A percentile compares a stretch with the other conserved stretches of the same genome.
phyloP scores from a whole-genome alignment of 2,329 filamentous ascomycete genomes.

The Metarhizium rileyi region DNA sequence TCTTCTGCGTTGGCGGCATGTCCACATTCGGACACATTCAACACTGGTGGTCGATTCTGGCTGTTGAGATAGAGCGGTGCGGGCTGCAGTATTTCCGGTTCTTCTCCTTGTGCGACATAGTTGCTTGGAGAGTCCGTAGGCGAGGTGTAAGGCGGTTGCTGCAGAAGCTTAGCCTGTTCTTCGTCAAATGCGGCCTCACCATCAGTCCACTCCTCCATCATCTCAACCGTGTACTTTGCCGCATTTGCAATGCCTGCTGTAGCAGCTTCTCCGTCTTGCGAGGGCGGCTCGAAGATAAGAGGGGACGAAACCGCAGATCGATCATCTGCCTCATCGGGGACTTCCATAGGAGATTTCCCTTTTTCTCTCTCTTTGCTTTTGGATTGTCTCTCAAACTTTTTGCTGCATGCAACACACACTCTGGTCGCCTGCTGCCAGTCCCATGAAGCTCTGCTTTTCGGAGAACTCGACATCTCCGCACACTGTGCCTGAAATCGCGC shows the following conservation, averaged over 20 bases:
- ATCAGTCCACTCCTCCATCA: neutral
- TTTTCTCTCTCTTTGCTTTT: neutral
- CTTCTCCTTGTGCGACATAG: neutral
- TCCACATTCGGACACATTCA: neutral
- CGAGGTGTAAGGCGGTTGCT: neutral
- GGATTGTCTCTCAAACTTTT: neutral
- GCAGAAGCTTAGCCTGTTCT: neutral
- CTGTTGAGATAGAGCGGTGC: neutral
- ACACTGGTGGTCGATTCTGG: neutral
- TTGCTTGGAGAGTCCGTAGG: neutral
- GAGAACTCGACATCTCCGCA: neutral
- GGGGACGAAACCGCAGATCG: neutral
- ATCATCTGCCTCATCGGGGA: neutral
- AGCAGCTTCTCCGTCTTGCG: neutral
- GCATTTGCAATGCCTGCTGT: neutral
- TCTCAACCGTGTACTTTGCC: neutral
- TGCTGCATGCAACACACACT: neutral
- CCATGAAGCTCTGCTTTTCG: neutral
- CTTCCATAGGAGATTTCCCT: neutral
- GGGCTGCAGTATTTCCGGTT: neutral
- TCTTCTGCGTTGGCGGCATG: neutral
- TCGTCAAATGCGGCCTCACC: neutral
- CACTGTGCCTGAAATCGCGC: neutral
- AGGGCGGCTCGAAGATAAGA: neutral
- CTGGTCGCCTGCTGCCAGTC: neutral